These are phyloP conservation scores for Amauroascus niger DNA, from an alignment of 2,329 filamentous ascomycete genomes.

Conservation along the genomic window DNA sequence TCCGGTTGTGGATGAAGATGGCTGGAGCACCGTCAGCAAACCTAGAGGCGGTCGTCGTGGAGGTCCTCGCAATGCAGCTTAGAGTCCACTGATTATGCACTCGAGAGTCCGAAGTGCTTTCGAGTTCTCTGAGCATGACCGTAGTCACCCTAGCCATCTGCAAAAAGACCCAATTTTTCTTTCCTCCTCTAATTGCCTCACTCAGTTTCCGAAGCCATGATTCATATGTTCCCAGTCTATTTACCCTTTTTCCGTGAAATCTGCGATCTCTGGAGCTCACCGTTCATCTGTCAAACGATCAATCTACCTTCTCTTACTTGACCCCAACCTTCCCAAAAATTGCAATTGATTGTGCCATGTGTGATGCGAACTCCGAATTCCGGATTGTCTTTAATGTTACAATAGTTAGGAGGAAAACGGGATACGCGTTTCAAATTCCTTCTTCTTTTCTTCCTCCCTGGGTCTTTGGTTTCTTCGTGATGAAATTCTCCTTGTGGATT, in stretches of 20 bases:
- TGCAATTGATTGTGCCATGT: background rate
- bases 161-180: background rate
- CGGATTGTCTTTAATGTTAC: conserved; percentile 6
- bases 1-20: conserved; percentile 35
- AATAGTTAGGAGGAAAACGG: conserved; percentile 8
- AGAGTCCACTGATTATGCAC: too few species aligned
- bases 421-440: background rate
- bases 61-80: conserved; percentile 16
- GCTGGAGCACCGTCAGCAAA: conserved; percentile 42
- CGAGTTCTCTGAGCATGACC: too few species aligned
- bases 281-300: background rate
- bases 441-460: background rate
- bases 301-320: background rate
- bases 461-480: background rate
- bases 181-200: background rate
- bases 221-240: background rate
- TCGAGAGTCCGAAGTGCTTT: too few species aligned
- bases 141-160: background rate
- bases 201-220: background rate
- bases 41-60: conserved; percentile 39
- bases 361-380: background rate
- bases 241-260: background rate
- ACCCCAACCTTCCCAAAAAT: background rate
- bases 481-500: background rate
- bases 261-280: background rate